A percentile compares a stretch with the other conserved stretches of the same genome.
Evolutionary conservation across 1,284 basidiomycete genomes (phyloP).

Genomic region (Irpex sp.): DNA sequence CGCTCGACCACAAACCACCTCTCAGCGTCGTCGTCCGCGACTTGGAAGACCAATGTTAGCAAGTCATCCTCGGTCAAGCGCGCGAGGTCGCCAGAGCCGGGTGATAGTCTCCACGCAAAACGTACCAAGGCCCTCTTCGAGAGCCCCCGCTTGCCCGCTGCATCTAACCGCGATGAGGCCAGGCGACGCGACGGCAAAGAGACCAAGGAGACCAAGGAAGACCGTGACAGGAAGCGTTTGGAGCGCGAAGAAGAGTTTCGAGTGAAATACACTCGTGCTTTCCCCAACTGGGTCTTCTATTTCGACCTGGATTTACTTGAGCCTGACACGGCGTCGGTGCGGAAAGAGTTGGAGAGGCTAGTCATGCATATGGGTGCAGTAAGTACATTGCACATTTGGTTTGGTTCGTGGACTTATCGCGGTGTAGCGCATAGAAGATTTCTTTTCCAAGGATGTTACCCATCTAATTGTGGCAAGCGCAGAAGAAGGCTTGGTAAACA

Average conservation of each 20-base stretch:
- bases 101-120: constrained; percentile 31
- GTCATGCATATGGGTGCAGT: constrained; percentile 76
- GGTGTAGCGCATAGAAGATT: constrained; percentile 69
- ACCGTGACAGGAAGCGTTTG: constrained; percentile 36
- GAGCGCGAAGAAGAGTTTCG: constrained; percentile 72
- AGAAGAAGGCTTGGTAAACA: constrained; percentile 43
- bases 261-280: constrained; percentile 78
- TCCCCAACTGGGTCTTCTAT: constrained; percentile 82
- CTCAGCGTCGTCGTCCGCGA: constrained; percentile 4
- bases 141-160: constrained; percentile 19
- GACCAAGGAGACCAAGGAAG: constrained; percentile 24
- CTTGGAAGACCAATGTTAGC: constrained; percentile 11
- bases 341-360: constrained; percentile 44
- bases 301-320: constrained; percentile 69
- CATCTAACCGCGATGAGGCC: constrained; percentile 19
- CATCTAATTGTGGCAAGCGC: constrained; percentile 70
- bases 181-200: constrained; percentile 25
- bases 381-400: constrained; percentile 30
- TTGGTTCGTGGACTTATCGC: not conserved
- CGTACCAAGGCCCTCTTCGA: constrained; percentile 27
- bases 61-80: constrained; percentile 40
- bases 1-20: constrained; percentile 6
- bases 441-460: constrained; percentile 82
- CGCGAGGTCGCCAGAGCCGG: constrained; percentile 56
- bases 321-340: constrained; percentile 38